A percentile compares a stretch with the other conserved stretches of the same genome.
These are phyloP conservation scores for Backusella macrospora DNA, from an alignment of 192 early-diverging fungal species.

Conservation along the genomic window DNA sequence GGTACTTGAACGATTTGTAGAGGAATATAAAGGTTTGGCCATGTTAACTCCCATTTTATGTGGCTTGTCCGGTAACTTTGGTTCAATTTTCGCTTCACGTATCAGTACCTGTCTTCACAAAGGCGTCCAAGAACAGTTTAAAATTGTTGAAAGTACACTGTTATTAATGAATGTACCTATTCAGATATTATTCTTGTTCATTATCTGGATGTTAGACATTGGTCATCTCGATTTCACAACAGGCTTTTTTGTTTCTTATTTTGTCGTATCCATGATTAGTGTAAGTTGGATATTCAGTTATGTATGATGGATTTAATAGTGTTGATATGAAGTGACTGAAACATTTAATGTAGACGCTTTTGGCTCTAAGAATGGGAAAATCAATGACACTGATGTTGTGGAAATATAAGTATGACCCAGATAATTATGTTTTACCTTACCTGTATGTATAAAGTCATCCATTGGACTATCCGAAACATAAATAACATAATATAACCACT, in stretches of 20 bases:
- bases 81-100: constrained; percentile 75
- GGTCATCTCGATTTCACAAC: constrained; percentile 45
- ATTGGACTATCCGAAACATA: background rate
- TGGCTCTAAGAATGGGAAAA: constrained; percentile 60
- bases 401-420: constrained; percentile 72
- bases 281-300: constrained; percentile 41
- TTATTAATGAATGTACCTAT: constrained; percentile 73
- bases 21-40: constrained; percentile 64
- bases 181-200: constrained; percentile 60
- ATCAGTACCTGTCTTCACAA: constrained; percentile 77
- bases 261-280: constrained; percentile 55
- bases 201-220: constrained; percentile 51
- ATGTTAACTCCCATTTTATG: constrained; percentile 69
- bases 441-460: constrained; percentile 46
- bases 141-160: constrained; percentile 57
- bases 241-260: constrained; percentile 54
- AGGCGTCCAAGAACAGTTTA: constrained; percentile 47
- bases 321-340: too few relatives aligned
- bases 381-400: constrained; percentile 61
- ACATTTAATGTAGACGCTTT: constrained; percentile 45
- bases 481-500: background rate
- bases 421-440: constrained; percentile 69
- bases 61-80: constrained; percentile 75
- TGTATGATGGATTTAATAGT: constrained; percentile 28
- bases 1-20: constrained; percentile 69